Conservation (phyloP, 2,329 filamentous ascomycete genomes). For the Sporothrix phasma region DNA sequence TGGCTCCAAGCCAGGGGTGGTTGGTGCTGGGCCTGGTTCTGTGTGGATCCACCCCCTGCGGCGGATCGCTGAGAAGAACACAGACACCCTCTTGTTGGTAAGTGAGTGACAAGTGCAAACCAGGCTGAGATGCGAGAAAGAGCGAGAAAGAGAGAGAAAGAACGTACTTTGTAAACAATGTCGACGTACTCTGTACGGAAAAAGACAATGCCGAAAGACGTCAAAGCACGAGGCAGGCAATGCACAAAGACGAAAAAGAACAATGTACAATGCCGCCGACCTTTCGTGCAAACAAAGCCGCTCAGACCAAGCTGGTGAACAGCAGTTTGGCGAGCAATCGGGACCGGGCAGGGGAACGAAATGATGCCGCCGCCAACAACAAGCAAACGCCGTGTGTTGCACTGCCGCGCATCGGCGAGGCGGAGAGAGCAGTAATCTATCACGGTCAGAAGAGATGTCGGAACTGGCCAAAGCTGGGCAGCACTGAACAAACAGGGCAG, state of each 20-base stretch:
- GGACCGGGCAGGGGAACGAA: background rate
- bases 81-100: background rate
- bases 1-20: constrained; percentile 2
- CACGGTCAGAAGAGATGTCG: background rate
- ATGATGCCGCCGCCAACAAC: background rate
- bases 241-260: background rate
- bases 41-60: background rate
- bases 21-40: background rate
- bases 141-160: no score
- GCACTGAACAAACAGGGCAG: background rate
- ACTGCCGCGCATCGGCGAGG: background rate
- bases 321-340: background rate
- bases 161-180: no score
- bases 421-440: background rate
- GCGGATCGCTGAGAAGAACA: constrained; percentile 8
- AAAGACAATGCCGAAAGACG: no score
- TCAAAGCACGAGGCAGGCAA: background rate
- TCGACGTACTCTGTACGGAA: no score
- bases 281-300: background rate
- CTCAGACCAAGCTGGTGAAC: background rate
- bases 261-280: background rate
- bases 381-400: background rate
- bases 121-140: background rate
- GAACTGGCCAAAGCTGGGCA: background rate
- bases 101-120: constrained; percentile 1